phyloP scores from a whole-genome alignment of 768 basidiomycete species.

The Suillus subluteus region DNA sequence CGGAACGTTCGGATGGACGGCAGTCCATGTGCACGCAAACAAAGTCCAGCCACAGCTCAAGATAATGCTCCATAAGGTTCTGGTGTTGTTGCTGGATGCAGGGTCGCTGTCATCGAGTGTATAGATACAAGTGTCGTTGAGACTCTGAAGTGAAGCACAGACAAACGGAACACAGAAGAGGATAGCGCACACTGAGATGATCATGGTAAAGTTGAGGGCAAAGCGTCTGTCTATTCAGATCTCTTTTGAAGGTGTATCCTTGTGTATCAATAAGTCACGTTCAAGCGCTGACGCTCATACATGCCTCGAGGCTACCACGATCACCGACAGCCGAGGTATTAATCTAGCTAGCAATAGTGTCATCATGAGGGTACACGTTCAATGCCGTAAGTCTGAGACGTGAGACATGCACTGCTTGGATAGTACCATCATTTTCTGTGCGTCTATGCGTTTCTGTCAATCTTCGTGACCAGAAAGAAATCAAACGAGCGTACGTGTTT shows the following conservation, averaged over 20 bases:
- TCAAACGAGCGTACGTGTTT: not conserved
- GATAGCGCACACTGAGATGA: not conserved
- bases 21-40: too few species aligned
- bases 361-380: too few species aligned
- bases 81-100: too few species aligned
- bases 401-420: too few species aligned
- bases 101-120: too few species aligned
- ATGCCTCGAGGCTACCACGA: not conserved
- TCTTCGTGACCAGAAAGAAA: not conserved
- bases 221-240: not conserved
- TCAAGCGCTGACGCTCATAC: not conserved
- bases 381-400: not conserved
- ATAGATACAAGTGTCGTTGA: too few species aligned
- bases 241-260: not conserved
- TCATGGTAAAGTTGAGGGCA: not conserved
- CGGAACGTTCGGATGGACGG: conserved; percentile 34
- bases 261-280: not conserved
- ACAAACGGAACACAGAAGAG: not conserved
- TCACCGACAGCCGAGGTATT: not conserved
- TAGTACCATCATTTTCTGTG: not conserved
- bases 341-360: too few species aligned
- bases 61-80: too few species aligned
- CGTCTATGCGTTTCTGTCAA: not conserved
- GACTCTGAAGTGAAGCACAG: too few species aligned
- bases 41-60: too few species aligned